Evolutionary conservation across 2,329 filamentous ascomycete genomes (phyloP).

Genomic region (Juglanconis oblonga): DNA sequence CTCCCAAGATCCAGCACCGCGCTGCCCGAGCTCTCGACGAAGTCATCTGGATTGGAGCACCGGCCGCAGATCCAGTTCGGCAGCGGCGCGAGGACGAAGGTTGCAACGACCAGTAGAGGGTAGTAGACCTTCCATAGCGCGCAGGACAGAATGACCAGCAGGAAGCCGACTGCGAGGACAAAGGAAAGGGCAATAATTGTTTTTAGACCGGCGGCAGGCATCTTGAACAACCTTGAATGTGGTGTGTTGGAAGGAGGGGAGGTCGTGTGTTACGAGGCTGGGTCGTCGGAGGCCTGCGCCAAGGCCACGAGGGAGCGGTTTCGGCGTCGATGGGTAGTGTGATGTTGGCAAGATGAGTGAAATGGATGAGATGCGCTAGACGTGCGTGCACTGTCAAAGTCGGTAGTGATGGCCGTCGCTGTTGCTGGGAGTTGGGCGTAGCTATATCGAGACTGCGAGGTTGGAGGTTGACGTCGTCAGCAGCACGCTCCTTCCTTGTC

Average conservation of each 20-base stretch:
- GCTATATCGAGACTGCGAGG: neutral
- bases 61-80: conserved; percentile 95
- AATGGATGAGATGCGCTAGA: neutral
- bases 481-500: conserved; percentile 4
- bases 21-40: conserved; percentile 79
- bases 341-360: too few relatives aligned
- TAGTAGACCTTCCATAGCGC: conserved; percentile 94
- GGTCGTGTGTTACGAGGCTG: neutral
- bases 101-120: conserved; percentile 90
- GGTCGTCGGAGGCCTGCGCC: neutral
- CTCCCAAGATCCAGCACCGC: conserved; percentile 89
- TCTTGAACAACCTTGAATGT: conserved; percentile 32
- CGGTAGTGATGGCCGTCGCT: neutral
- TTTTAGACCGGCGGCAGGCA: conserved; percentile 85
- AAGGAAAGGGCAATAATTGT: conserved; percentile 99
- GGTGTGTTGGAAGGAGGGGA: conserved; percentile 2
- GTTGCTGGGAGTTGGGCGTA: neutral
- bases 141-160: conserved; percentile 96
- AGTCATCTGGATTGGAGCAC: conserved; percentile 91
- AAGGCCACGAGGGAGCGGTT: neutral
- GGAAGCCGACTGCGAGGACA: conserved; percentile 96
- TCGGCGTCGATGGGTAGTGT: neutral
- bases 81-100: conserved; percentile 87
- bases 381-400: neutral
- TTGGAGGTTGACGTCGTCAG: conserved; percentile 18